These are phyloP conservation scores for Arthrinium puccinioides DNA, from an alignment of 2,329 filamentous ascomycete species.

Conservation along the genomic window DNA sequence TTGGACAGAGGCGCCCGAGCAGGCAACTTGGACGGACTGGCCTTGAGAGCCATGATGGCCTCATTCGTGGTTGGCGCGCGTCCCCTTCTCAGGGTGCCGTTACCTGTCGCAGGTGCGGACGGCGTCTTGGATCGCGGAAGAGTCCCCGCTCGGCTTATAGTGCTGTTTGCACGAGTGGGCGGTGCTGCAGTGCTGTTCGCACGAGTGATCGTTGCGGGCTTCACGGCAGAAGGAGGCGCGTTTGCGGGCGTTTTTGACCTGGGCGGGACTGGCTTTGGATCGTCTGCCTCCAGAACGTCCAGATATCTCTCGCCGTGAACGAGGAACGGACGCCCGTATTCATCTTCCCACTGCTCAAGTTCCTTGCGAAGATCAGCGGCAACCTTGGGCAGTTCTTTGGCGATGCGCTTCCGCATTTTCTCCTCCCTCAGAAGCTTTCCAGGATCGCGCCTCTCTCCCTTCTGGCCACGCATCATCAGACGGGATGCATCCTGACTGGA, in stretches of 20 bases:
- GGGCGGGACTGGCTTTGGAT: constrained; percentile 45
- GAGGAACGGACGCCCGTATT: constrained; percentile 87
- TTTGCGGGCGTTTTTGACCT: constrained; percentile 71
- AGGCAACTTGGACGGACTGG: constrained; percentile 63
- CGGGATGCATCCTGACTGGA: constrained; percentile 94
- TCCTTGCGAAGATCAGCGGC: constrained; percentile 73
- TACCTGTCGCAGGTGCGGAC: constrained; percentile 27
- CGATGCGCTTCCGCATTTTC: constrained; percentile 96
- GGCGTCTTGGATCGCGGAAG: constrained; percentile 44
- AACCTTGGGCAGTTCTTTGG: constrained; percentile 92
- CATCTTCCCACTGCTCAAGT: constrained; percentile 86
- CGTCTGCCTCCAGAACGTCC: constrained; percentile 66
- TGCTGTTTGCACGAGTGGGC: constrained; percentile 28
- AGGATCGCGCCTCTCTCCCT: constrained; percentile 90
- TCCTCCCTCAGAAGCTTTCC: constrained; percentile 91
- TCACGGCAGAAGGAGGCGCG: constrained; percentile 41
- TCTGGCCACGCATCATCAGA: constrained; percentile 82
- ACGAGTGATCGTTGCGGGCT: constrained; percentile 24
- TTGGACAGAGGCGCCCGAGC: constrained; percentile 60
- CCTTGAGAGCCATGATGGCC: too few relatives aligned
- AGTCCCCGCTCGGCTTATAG: constrained; percentile 7
- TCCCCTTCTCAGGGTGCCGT: constrained; percentile 24
- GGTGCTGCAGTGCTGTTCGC: constrained; percentile 29
- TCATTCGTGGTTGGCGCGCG: constrained; percentile 16
- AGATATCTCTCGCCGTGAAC: constrained; percentile 90